phyloP scores from a whole-genome alignment of 345 rosid genomes.

The Populus ilicifolia region DNA sequence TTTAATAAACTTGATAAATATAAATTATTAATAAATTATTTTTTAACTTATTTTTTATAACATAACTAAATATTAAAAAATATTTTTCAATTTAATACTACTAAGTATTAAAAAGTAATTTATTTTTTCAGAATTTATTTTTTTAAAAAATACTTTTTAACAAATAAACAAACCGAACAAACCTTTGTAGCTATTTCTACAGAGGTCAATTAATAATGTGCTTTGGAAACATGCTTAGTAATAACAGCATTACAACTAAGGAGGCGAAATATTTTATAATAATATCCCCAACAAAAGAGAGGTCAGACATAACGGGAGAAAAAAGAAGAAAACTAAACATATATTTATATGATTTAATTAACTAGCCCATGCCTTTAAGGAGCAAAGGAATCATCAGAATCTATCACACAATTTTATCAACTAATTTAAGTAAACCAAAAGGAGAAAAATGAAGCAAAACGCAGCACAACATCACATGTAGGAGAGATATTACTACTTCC shows the following conservation, averaged over 20 bases:
- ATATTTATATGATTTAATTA: conserved; percentile 25
- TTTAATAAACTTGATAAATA: no score
- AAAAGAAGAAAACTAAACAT: not conserved
- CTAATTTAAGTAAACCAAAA: conserved; percentile 29
- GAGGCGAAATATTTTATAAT: not conserved
- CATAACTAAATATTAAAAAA: no score
- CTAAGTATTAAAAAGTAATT: no score
- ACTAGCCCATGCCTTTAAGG: conserved; percentile 33
- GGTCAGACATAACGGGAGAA: not conserved
- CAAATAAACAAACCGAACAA: not conserved
- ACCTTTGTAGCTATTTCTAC: not conserved
- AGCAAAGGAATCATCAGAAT: conserved; percentile 47
- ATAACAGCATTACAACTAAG: conserved; percentile 22
- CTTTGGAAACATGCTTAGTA: conserved; percentile 33
- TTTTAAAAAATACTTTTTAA: no score
- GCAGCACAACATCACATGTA: conserved; percentile 59
- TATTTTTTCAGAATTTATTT: no score
- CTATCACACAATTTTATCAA: conserved; percentile 48
- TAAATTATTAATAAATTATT: no score
- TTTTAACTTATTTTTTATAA: no score
- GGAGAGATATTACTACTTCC: conserved; percentile 38
- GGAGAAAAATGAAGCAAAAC: conserved; percentile 21
- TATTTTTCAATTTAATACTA: no score
- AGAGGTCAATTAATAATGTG: not conserved
- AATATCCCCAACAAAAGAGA: not conserved